Conservation (phyloP, 2,329 filamentous ascomycete species). For the Colletotrichum liriopes region DNA sequence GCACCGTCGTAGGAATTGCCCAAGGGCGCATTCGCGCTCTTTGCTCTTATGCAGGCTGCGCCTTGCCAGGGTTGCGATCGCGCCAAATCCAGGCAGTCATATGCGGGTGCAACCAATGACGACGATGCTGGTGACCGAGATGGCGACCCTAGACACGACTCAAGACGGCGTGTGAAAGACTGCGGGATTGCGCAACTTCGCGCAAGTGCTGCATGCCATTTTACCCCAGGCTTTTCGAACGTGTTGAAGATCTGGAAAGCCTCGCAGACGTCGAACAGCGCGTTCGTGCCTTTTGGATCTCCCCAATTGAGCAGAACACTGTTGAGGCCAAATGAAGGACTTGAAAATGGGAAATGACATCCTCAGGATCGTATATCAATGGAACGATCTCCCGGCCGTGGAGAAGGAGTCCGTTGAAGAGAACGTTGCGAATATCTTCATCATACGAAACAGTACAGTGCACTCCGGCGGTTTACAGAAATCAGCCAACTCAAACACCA, state of each 20-base stretch:
- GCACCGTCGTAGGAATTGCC: not conserved
- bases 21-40: slow-evolving; percentile 37
- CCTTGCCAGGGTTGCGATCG: slow-evolving; percentile 7
- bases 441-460: not conserved
- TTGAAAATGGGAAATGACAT: not conserved
- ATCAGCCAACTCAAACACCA: not conserved
- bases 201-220: slow-evolving; percentile 17
- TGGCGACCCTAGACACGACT: not conserved
- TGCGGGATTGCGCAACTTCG: slow-evolving; percentile 24
- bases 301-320: slow-evolving; percentile 17
- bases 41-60: slow-evolving; percentile 28
- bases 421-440: not conserved
- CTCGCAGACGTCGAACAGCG: slow-evolving; percentile 15
- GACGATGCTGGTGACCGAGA: slow-evolving; percentile 14
- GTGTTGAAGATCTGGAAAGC: slow-evolving; percentile 3
- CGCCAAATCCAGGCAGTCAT: slow-evolving; percentile 11
- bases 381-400: not conserved
- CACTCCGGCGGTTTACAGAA: not conserved
- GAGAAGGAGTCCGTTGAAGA: not conserved
- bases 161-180: not conserved
- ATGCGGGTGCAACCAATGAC: slow-evolving; percentile 19
- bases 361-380: slow-evolving; percentile 26
- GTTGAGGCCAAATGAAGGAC: not conserved
- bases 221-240: not conserved
- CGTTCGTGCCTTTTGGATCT: slow-evolving; percentile 27